Base-by-base conservation (phyloP, 2,329 filamentous ascomycete species). In the Fusarium sp. region DNA sequence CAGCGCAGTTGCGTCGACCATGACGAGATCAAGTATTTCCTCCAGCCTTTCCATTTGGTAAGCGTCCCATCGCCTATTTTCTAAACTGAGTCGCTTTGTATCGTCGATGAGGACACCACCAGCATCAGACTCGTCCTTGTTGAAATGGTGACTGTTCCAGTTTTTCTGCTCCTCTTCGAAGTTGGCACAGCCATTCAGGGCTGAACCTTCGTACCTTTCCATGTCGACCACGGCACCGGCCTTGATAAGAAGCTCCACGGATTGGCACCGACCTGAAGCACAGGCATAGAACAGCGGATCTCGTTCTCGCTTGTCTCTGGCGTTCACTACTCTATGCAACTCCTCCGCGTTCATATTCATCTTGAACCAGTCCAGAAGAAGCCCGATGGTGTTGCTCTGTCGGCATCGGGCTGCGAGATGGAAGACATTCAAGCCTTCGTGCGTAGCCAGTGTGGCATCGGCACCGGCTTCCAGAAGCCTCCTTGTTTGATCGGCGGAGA, bases 331-430 rank as follows among this genome's bases (percentile, higher is more conserved):
- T 43, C n/a, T 6, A 27, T 11, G 22, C 9, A 47, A 20, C 22
- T 47, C 43, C 1, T 25, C 8, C n/a, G 12, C 15, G 20, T 4
- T 10, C 43, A 20, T 14, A 12, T 35, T 32, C 15, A 40, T 43
- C 20, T 7, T 66, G 50, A 68, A 20, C 10, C 35, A 65, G 6
- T 65, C 69, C 0, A 81, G 58, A 1, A 82, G 40, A 6, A 82
- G 40, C 2, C 80, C 81, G 4, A 84, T 63, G 10, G 80, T 78
- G 60, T 84, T 84, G 57, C 61, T 68, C 56, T 82, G 70, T 17
- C 81, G 66, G 10, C 70, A 65, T 30, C 79, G 78, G 11, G 82
- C 79, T 1, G 84, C 84, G 35, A 86, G 66, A 58, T 86, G 85
- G 6, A 87, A 74, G 11, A 81, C 70, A 2, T 79, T 85, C 47